These are phyloP conservation scores for Pleurotus tuoliensis DNA, from an alignment of 768 basidiomycete genomes.

Conservation along the genomic window DNA sequence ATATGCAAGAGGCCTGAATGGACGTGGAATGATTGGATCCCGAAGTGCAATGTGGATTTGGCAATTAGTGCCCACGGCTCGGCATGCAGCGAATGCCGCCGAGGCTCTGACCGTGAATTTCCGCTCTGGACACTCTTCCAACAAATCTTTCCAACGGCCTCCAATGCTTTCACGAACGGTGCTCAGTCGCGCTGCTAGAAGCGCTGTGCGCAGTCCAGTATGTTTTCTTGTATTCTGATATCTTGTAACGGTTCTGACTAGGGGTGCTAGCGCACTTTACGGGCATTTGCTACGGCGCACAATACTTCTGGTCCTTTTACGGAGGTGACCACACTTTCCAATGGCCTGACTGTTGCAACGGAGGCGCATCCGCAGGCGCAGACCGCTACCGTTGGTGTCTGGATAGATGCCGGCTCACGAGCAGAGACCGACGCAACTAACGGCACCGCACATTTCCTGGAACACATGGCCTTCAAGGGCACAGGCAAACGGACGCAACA, in stretches of 20 bases:
- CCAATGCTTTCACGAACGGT: constrained; percentile 38
- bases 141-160: background rate
- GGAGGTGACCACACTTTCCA: constrained; percentile 87
- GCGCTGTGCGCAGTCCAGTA: constrained; percentile 36
- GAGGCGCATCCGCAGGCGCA: constrained; percentile 87
- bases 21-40: too few relatives aligned
- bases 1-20: too few relatives aligned
- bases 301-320: constrained; percentile 71
- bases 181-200: constrained; percentile 39
- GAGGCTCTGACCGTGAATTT: constrained; percentile 1
- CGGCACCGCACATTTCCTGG: constrained; percentile 97
- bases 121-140: background rate
- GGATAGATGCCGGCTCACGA: constrained; percentile 97
- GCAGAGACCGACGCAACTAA: constrained; percentile 94
- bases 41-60: background rate
- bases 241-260: background rate
- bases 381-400: constrained; percentile 98
- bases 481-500: constrained; percentile 87
- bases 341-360: constrained; percentile 94
- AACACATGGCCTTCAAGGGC: constrained; percentile 98
- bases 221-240: constrained; percentile 7
- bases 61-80: background rate
- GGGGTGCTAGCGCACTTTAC: constrained; percentile 43
- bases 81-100: background rate
- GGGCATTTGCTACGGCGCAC: constrained; percentile 73